These are phyloP conservation scores for Cryptosporidium felis DNA, from an alignment of 169 alveolate genomes.

Conservation along the genomic window DNA sequence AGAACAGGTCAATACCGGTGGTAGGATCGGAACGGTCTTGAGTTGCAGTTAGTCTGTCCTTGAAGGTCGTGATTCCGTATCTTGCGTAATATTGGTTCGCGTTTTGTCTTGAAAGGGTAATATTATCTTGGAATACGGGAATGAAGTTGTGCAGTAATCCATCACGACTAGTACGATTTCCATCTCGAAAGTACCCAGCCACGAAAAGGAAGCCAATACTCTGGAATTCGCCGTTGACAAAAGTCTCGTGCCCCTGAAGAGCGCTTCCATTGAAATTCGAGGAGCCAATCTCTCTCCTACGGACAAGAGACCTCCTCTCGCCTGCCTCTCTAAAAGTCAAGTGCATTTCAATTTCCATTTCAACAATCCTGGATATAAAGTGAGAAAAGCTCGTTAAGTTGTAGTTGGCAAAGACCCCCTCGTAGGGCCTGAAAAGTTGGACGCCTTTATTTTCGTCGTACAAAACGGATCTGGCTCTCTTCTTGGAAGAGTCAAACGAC, in stretches of 20 bases:
- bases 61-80: conserved; percentile 53
- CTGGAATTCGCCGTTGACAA: neutral
- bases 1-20: neutral
- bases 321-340: neutral
- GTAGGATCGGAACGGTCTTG: neutral
- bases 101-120: conserved; percentile 40
- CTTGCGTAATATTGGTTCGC: conserved; percentile 50
- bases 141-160: neutral
- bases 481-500: neutral
- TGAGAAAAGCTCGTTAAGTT: conserved; percentile 37
- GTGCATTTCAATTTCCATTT: conserved; percentile 63
- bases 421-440: conserved; percentile 11
- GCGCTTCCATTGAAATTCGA: too few species aligned
- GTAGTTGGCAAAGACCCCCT: conserved; percentile 28
- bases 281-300: conserved; percentile 15
- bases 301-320: neutral
- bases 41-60: conserved; percentile 35
- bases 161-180: neutral
- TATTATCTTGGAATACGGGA: conserved; percentile 22
- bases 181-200: conserved; percentile 41
- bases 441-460: neutral
- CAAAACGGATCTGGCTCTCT: neutral
- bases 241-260: too few species aligned
- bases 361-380: conserved; percentile 54
- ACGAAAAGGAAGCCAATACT: conserved; percentile 17